phyloP scores from a whole-genome alignment of 164 flowering plant species.

The Vitis amurensis region DNA sequence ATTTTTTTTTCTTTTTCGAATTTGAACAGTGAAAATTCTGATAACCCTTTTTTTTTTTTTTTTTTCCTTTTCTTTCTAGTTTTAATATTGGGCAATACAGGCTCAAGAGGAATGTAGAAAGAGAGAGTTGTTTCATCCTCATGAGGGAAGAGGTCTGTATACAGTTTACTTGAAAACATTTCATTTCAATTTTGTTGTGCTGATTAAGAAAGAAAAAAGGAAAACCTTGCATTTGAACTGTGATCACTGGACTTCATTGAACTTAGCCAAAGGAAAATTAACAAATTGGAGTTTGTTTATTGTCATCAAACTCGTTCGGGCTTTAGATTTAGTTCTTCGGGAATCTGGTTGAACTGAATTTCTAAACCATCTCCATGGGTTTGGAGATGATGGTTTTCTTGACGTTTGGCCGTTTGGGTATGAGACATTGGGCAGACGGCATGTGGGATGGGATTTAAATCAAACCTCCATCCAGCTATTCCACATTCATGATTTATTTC shows the following conservation, averaged over 20 bases:
- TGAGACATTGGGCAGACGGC: too few species aligned
- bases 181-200: constrained; percentile 15
- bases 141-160: constrained; percentile 3
- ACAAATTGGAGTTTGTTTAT: background rate
- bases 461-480: too few species aligned
- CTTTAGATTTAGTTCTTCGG: too few species aligned
- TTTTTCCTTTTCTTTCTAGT: background rate
- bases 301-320: too few species aligned
- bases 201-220: background rate
- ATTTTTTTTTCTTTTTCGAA: background rate
- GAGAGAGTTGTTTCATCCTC: background rate
- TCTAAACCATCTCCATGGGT: too few species aligned
- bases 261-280: background rate
- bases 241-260: background rate
- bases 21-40: constrained; percentile 8
- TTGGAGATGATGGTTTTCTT: too few species aligned
- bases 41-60: constrained; percentile 2
- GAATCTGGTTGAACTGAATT: too few species aligned
- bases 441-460: too few species aligned
- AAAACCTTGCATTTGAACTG: background rate
- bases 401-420: too few species aligned
- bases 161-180: constrained; percentile 13
- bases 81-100: constrained; percentile 7
- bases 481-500: too few species aligned
- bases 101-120: constrained; percentile 3